Conservation (phyloP, 2,329 filamentous ascomycete species). For the Aspergillus texensis region DNA sequence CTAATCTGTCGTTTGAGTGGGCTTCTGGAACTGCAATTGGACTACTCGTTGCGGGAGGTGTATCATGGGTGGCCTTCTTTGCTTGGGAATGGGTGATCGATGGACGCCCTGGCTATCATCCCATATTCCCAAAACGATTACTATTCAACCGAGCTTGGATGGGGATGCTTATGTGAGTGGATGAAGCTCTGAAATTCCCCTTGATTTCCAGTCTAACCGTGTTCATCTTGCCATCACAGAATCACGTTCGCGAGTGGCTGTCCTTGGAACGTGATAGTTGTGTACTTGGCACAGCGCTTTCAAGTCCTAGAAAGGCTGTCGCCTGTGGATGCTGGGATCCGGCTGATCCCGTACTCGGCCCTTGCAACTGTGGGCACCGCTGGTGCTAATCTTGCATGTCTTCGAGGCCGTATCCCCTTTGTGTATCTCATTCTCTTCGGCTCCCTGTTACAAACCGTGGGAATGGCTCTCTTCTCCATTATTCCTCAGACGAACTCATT, state of each 20-base stretch:
- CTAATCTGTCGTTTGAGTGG: constrained; percentile 1
- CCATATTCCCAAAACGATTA: constrained; percentile 3
- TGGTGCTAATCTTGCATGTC: background rate
- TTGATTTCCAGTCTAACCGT: background rate
- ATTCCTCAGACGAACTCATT: background rate
- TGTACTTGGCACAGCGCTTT: constrained; percentile 8
- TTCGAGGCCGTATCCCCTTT: constrained; percentile 6
- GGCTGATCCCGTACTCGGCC: constrained; percentile 5
- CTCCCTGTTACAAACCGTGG: constrained; percentile 5
- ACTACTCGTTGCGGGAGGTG: background rate
- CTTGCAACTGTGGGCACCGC: constrained; percentile 2
- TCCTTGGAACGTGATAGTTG: constrained; percentile 9
- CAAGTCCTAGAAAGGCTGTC: background rate
- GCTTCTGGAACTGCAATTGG: background rate
- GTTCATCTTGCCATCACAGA: background rate
- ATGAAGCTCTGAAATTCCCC: background rate
- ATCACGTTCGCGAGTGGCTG: constrained; percentile 8
- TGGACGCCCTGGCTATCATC: background rate
- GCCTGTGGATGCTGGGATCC: constrained; percentile 6
- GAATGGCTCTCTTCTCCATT: background rate
- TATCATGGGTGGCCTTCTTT: constrained; percentile 7
- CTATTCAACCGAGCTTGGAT: constrained; percentile 9
- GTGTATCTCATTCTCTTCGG: constrained; percentile 5
- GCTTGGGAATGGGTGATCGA: constrained; percentile 8
- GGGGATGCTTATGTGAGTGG: constrained; percentile 8